These are phyloP conservation scores for Mycena pura DNA, from an alignment of 768 basidiomycete species.

Conservation along the genomic window DNA sequence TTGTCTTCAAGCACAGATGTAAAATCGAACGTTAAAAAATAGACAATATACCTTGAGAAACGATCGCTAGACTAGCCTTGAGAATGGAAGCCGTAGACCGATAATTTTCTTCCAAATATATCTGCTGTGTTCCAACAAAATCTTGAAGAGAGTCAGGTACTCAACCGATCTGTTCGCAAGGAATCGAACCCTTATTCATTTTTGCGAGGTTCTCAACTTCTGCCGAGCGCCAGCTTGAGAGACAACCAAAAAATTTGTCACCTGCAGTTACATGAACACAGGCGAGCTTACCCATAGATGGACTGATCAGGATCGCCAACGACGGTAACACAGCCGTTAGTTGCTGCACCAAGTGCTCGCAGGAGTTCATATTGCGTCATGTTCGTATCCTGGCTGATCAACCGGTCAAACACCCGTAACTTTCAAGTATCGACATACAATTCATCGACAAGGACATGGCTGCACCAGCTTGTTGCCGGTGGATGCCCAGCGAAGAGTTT, in stretches of 20 bases:
- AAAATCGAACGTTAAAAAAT: not conserved
- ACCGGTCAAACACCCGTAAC: not conserved
- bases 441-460: conserved; percentile 80
- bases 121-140: conserved; percentile 67
- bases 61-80: conserved; percentile 73
- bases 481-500: conserved; percentile 62
- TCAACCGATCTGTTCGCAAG: too few relatives aligned
- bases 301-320: conserved; percentile 95
- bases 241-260: not conserved
- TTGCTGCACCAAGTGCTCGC: conserved; percentile 61
- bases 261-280: not conserved
- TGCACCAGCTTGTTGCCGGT: conserved; percentile 61
- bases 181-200: conserved; percentile 66
- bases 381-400: conserved; percentile 79
- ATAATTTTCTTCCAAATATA: conserved; percentile 87
- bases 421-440: conserved; percentile 57
- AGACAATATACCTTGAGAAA: conserved; percentile 69
- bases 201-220: conserved; percentile 76
- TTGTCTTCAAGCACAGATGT: conserved; percentile 57
- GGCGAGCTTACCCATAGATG: conserved; percentile 35
- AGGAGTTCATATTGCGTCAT: conserved; percentile 83
- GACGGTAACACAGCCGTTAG: conserved; percentile 65
- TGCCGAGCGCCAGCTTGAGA: conserved; percentile 72
- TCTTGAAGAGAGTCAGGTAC: conserved; percentile 47
- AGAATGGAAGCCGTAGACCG: conserved; percentile 83